Percentiles rank a stretch among this genome's conserved stretches.
These are phyloP conservation scores for Phoma herbarum DNA, from an alignment of 2,329 filamentous ascomycete species.

Conservation along the genomic window DNA sequence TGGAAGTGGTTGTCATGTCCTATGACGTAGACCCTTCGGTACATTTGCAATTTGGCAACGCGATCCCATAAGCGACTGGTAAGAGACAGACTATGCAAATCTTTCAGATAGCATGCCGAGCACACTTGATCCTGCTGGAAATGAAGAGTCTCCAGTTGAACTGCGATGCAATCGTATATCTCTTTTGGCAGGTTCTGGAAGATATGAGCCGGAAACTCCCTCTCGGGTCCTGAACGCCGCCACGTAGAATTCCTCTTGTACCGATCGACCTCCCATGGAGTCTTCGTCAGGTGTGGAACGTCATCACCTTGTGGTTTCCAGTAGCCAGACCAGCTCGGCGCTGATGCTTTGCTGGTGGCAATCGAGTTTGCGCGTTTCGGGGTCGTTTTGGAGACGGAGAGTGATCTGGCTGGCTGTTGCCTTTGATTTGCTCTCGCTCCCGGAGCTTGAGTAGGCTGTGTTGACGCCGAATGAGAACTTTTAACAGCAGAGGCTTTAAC, in stretches of 20 bases:
- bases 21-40: conserved; percentile 59
- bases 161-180: conserved; percentile 64
- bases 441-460: not conserved
- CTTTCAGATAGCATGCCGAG: conserved; percentile 63
- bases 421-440: not conserved
- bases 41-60: conserved; percentile 57
- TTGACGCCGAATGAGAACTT: not conserved
- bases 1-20: conserved; percentile 52
- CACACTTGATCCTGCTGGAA: conserved; percentile 52
- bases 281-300: conserved; percentile 42
- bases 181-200: conserved; percentile 61
- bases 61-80: conserved; percentile 66
- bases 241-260: conserved; percentile 44
- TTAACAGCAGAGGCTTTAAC: not conserved
- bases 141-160: conserved; percentile 60
- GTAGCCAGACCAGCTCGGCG: not conserved
- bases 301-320: conserved; percentile 17
- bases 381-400: not conserved
- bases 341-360: conserved; percentile 9
- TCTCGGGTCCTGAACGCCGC: conserved; percentile 31
- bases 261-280: conserved; percentile 53
- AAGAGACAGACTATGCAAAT: conserved; percentile 62
- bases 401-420: not conserved
- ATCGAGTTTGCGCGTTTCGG: conserved; percentile 3
- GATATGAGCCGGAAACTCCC: conserved; percentile 38